A percentile compares a stretch with the other conserved stretches of the same genome.
Conservation (phyloP, 2,329 filamentous ascomycete species). For the Arthroderma sp. region DNA sequence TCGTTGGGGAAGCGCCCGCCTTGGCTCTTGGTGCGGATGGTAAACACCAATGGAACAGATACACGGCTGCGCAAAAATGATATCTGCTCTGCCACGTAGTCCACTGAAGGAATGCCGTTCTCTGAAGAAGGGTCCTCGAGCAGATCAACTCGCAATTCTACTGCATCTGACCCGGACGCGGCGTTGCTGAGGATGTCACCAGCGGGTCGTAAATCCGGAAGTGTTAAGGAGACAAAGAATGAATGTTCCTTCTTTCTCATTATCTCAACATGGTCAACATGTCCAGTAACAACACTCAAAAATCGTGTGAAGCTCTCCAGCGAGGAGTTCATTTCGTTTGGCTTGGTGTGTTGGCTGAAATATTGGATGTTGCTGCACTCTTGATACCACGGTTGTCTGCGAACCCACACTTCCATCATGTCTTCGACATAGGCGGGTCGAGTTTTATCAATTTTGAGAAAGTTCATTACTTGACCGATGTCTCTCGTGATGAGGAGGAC, state of each 20-base stretch:
- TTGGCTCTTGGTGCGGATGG: slow-evolving; percentile 71
- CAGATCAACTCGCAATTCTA: slow-evolving; percentile 87
- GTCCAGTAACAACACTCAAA: slow-evolving; percentile 55
- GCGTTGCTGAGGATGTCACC: slow-evolving; percentile 55
- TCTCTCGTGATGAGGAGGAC: slow-evolving; percentile 81
- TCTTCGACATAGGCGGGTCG: slow-evolving; percentile 86
- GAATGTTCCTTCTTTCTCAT: slow-evolving; percentile 56
- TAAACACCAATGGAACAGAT: slow-evolving; percentile 78
- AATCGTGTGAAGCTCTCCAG: slow-evolving; percentile 63
- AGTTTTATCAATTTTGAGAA: slow-evolving; percentile 75
- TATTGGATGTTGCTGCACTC: slow-evolving; percentile 93
- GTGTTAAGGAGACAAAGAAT: slow-evolving; percentile 85
- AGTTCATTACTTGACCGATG: slow-evolving; percentile 76
- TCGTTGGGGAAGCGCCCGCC: slow-evolving; percentile 78
- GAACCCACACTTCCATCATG: slow-evolving; percentile 79
- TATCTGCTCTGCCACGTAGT: slow-evolving; percentile 72
- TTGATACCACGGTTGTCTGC: slow-evolving; percentile 78
- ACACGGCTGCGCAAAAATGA: slow-evolving; percentile 61
- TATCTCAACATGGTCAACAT: slow-evolving; percentile 38
- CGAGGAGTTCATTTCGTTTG: slow-evolving; percentile 38
- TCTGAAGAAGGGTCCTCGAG: slow-evolving; percentile 55
- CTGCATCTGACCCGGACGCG: slow-evolving; percentile 76
- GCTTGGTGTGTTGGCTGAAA: slow-evolving; percentile 57
- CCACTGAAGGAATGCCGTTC: slow-evolving; percentile 47
- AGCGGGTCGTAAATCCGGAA: slow-evolving; percentile 57